Evolutionary conservation across 2,329 filamentous ascomycete genomes (phyloP).

Genomic region (Neonectria magnoliae): DNA sequence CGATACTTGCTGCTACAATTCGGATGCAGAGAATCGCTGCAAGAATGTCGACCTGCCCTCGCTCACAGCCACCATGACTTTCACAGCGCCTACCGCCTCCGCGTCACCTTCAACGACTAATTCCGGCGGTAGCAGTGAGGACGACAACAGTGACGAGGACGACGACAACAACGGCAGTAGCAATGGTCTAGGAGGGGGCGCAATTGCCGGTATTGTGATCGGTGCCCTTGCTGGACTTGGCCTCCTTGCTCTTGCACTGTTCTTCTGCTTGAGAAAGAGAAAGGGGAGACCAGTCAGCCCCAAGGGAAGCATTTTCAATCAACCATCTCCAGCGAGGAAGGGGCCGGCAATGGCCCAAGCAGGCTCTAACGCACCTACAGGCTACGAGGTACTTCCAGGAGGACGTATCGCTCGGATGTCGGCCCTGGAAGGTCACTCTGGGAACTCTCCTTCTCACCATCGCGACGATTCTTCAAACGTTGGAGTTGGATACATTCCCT

Average conservation of each 20-base stretch:
- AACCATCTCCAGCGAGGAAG: conserved; percentile 78
- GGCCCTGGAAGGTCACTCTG: conserved; percentile 81
- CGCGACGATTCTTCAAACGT: conserved; percentile 52
- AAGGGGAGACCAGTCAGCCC: conserved; percentile 69
- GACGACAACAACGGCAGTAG: conserved; percentile 34
- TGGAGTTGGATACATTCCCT: conserved; percentile 59
- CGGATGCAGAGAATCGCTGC: conserved; percentile 79
- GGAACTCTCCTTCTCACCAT: conserved; percentile 66
- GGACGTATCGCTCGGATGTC: conserved; percentile 96
- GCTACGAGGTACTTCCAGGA: conserved; percentile 81
- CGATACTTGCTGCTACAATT: conserved; percentile 91
- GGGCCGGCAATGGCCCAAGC: conserved; percentile 55
- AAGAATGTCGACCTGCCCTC: conserved; percentile 80
- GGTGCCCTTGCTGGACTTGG: conserved; percentile 78
- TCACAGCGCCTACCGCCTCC: conserved; percentile 60
- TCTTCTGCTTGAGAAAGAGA: conserved; percentile 67
- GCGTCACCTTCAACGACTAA: conserved; percentile 40
- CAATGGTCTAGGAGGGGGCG: conserved; percentile 75
- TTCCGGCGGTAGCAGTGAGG: conserved; percentile 28
- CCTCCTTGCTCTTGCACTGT: conserved; percentile 74
- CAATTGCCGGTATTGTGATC: conserved; percentile 90
- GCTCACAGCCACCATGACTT: conserved; percentile 74
- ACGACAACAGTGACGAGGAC: conserved; percentile 27
- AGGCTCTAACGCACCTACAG: conserved; percentile 53
- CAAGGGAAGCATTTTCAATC: conserved; percentile 84